Evolutionary conservation across 2,329 filamentous ascomycete genomes (phyloP), one percentile per base, ranked within the genome.

Genomic region (Endothia cerciana): DNA sequence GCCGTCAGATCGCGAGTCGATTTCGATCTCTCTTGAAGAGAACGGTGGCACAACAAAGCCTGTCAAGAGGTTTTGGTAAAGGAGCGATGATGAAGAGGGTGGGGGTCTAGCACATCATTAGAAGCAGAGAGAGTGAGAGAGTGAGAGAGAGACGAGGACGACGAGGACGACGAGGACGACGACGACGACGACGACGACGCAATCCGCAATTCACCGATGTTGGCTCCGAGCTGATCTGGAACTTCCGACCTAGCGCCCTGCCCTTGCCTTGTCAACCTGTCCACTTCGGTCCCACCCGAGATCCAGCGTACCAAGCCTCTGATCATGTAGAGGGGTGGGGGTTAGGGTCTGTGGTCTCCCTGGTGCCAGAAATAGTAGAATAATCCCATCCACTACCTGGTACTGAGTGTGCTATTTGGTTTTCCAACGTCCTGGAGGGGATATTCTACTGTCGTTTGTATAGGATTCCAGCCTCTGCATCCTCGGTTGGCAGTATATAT

Each of bases 201-300:
- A 55, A 36, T 55, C 28, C 51, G 51, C 30, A 55, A 33, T 58
- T 28, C 4, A n/a, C 36, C 56, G 40, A 61, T 62, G 47, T 62
- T 47, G 60, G 47, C 43, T 41, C 59, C 10, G 60, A 62, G 45
- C 60, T 53, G 19, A 5, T 28, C 13, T 47, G 58, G 40, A 19
- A 28, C 30, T 53, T 25, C 7, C 40, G 28, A 45, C 30, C 28
- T 22, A 11, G n/a, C 19, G 53, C 45, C n/a, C n/a, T 33, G 17
- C 15, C 8, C 28, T 30, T 25, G n/a, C 47, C 60, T 55, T 40
- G 36, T 40, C 47, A 30, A 51, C 19, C 33, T 53, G 60, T 62
- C 45, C 49, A 51, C 60, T 62, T 62, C 60, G 60, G 60, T 5
- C 19, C 60, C 60, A 55, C 45, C 60, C 60, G 36, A 43, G 47